Conservation (phyloP, 371 early-diverging fungal genomes). For the Apophysomyces sp. region DNA sequence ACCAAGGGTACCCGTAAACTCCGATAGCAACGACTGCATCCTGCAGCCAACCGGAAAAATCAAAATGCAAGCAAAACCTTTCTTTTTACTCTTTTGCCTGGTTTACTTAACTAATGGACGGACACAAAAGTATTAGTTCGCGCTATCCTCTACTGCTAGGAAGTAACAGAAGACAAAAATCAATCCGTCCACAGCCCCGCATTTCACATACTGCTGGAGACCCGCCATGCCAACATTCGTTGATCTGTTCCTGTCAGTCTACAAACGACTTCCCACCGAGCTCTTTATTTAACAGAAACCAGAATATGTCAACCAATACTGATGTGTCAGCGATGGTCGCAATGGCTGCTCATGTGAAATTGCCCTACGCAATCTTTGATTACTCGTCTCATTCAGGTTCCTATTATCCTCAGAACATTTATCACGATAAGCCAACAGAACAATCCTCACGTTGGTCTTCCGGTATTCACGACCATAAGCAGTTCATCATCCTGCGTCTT, state of each 20-base stretch:
- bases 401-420: constrained; percentile 80
- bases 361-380: constrained; percentile 57
- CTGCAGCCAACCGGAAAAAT: neutral
- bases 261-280: neutral
- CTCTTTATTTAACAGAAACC: neutral
- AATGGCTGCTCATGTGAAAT: constrained; percentile 7
- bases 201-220: neutral
- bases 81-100: neutral
- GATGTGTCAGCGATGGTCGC: neutral
- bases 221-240: neutral
- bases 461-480: constrained; percentile 78
- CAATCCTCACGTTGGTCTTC: constrained; percentile 86
- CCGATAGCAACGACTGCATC: neutral
- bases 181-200: neutral
- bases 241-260: neutral
- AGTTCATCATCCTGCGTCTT: constrained; percentile 76
- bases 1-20: neutral
- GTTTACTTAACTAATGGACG: neutral
- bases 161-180: neutral
- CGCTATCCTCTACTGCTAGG: neutral
- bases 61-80: neutral
- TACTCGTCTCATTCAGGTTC: constrained; percentile 75
- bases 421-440: constrained; percentile 73
- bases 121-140: neutral
- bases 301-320: neutral